Percentiles rank a stretch among this genome's conserved stretches.
Evolutionary conservation across 2,329 filamentous ascomycete genomes (phyloP).

Genomic region (Pseudogymnoascus sp.): DNA sequence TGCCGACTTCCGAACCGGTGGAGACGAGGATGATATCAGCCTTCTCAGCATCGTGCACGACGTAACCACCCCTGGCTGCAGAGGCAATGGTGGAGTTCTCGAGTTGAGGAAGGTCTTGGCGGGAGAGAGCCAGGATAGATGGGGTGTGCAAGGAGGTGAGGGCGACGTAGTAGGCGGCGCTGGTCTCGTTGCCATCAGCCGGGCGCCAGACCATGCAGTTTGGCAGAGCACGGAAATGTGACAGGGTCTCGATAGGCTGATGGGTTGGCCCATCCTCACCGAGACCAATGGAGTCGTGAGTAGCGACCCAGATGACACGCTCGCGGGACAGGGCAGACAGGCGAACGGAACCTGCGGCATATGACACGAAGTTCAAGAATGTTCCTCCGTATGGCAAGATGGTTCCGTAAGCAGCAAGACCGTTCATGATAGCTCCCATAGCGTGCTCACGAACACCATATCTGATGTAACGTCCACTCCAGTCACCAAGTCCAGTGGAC

Average conservation of each 20-base stretch:
- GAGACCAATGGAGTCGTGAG: slow-evolving; percentile 97
- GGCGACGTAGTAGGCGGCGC: slow-evolving; percentile 93
- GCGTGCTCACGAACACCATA: slow-evolving; percentile 89
- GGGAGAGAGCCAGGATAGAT: slow-evolving; percentile 87
- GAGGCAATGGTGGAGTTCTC: slow-evolving; percentile 87
- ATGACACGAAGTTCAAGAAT: slow-evolving; percentile 99
- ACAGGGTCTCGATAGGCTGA: slow-evolving; percentile 96
- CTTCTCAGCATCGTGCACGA: slow-evolving; percentile 73
- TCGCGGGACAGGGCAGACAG: slow-evolving; percentile 86
- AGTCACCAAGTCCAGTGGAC: slow-evolving; percentile 76
- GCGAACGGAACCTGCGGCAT: slow-evolving; percentile 90
- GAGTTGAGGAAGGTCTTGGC: slow-evolving; percentile 96
- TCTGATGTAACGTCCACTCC: slow-evolving; percentile 83
- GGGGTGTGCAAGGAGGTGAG: slow-evolving; percentile 85
- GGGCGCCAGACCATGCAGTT: slow-evolving; percentile 99
- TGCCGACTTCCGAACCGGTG: slow-evolving; percentile 91
- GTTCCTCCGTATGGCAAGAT: slow-evolving; percentile 90
- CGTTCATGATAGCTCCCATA: slow-evolving; percentile 92
- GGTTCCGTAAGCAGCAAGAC: slow-evolving; percentile 89
- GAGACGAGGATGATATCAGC: slow-evolving; percentile 86
- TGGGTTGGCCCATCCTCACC: slow-evolving; percentile 98
- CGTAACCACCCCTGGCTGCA: slow-evolving; percentile 92
- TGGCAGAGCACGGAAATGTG: slow-evolving; percentile 96
- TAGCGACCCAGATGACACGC: slow-evolving; percentile 91
- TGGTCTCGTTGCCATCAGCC: slow-evolving; percentile 96